These are phyloP conservation scores for Beta vulgaris DNA, from an alignment of 148 eudicot genomes.

Conservation along the genomic window DNA sequence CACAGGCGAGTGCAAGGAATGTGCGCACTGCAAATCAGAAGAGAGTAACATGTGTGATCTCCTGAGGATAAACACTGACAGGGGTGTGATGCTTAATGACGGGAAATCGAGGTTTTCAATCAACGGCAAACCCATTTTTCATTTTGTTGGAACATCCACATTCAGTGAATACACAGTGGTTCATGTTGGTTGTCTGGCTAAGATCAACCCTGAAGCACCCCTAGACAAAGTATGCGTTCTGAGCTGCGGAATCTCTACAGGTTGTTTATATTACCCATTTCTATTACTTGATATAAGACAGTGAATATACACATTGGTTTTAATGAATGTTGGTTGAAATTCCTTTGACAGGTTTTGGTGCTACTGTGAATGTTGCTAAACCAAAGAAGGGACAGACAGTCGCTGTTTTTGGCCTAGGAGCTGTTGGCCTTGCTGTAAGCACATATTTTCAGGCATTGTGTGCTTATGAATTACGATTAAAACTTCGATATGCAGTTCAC, in stretches of 20 bases:
- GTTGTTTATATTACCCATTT: conserved; percentile 19
- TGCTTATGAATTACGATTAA: background rate
- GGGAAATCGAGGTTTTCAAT: conserved; percentile 52
- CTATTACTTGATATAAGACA: background rate
- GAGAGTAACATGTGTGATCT: conserved; percentile 79
- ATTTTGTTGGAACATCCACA: conserved; percentile 69
- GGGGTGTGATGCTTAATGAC: conserved; percentile 64
- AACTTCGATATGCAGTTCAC: background rate
- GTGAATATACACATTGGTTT: background rate
- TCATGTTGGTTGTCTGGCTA: conserved; percentile 63
- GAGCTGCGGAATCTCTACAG: conserved; percentile 72
- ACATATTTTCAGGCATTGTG: background rate
- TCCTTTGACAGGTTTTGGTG: conserved; percentile 56
- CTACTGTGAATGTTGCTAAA: conserved; percentile 77
- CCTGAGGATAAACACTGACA: conserved; percentile 66
- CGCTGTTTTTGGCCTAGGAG: conserved; percentile 73
- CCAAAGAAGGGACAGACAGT: conserved; percentile 70
- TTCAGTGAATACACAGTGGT: conserved; percentile 66
- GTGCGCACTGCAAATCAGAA: conserved; percentile 65
- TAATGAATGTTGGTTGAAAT: background rate
- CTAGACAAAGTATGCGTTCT: conserved; percentile 73
- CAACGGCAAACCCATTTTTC: conserved; percentile 58
- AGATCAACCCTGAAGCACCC: conserved; percentile 70
- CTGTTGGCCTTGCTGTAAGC: conserved; percentile 78
- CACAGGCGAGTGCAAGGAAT: conserved; percentile 67